Evolutionary conservation across 169 alveolate species (phyloP), one percentile per base, ranked within the genome.

Genomic region (Cryptosporidium tyzzeri): DNA sequence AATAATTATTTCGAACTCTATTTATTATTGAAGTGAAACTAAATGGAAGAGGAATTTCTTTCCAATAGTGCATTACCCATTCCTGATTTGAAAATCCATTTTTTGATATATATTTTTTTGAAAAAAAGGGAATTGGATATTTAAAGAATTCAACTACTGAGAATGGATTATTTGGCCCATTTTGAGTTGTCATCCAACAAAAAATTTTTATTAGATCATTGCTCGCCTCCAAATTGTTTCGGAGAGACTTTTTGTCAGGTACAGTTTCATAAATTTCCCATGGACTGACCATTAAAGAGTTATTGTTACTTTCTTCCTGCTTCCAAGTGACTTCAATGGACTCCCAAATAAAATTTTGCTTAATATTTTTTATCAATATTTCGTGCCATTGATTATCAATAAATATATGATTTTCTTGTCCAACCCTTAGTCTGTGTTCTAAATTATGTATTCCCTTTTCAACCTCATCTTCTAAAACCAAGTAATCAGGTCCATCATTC

Each of bases 1-100:
- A 93, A 69, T 86, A 93, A 51, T 84, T 75, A 41, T 69, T 87
- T 21, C 73, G 37, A 9, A 93, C 70, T 58, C 94, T 74, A 61
- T 92, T 67, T 26, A 92, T 62, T 53, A 93, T 85, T 62, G 61
- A 51, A 21, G 61, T 85, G 65, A 93, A 35, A 35, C 92, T 53
- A 84, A 93, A 71, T 41, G 95, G 95, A 37, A 55, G 59, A 50
- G 94, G 80, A 44, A 93, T 69, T 18, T 86, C 86, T 84, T 51
- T 45, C 94, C 94, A 92, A 39, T 93, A 93, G 8, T 53, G 58
- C 29, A 62, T 53, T 33, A 92, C 91, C 95, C 95, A 92, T 18
- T 41, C 74, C 18, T 92, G 91, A n/a, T n/a, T 37, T 31, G 85
- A 51, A 86, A 85, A 85, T n/a, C 29, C 91, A 71, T 41, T 48